Base-by-base conservation (phyloP, 2,329 filamentous ascomycete species). In the Pestalotiopsis sp. region DNA sequence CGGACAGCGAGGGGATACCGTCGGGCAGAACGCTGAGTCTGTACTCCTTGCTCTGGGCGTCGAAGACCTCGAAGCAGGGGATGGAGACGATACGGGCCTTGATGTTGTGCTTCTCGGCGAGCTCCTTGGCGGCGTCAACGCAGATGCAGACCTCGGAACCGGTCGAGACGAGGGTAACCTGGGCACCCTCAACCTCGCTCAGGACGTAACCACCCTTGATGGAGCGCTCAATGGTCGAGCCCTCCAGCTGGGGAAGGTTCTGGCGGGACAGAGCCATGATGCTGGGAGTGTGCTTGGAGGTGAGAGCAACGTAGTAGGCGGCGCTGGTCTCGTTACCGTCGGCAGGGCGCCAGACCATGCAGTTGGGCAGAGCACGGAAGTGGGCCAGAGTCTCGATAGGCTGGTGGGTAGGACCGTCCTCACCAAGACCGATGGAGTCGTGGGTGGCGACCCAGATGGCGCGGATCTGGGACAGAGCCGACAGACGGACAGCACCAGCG, bases 301-400 rank as follows among this genome's bases (percentile, higher is more conserved):
- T 97, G 75, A 99, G 86, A 64, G 95, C 93, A 78, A 97, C 88
- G 86, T 98, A 98, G 90, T 98, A 99, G 75, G 96, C 95, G 78
- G 94, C 95, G 80, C 93, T 97, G 77, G 93, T 96, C 92, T 99
- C 96, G 87, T 98, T 98, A 79, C 95, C 95, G 79, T 98, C 96
- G 77, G 96, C 95, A 75, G 96, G 96, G 80, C 96, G 95, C 96
- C 96, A 98, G 78, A 98, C 95, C 93, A 98, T 97, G 88, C 92
- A 93, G 92, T 99, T 99, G 80, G 96, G 96, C 76, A 98, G 90
- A 73, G 96, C 96, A 82, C 96, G 95, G 94, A 98, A 98, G 86
- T 98, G 96, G 70, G 95, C 92, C 72, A 98, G 91, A 59, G 94
- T 97, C 91, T 99, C 96, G 76, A 99, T 97, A 82, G 96, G 96